phyloP scores from a whole-genome alignment of 192 early-diverging fungal genomes.

The Coemansia sp. region DNA sequence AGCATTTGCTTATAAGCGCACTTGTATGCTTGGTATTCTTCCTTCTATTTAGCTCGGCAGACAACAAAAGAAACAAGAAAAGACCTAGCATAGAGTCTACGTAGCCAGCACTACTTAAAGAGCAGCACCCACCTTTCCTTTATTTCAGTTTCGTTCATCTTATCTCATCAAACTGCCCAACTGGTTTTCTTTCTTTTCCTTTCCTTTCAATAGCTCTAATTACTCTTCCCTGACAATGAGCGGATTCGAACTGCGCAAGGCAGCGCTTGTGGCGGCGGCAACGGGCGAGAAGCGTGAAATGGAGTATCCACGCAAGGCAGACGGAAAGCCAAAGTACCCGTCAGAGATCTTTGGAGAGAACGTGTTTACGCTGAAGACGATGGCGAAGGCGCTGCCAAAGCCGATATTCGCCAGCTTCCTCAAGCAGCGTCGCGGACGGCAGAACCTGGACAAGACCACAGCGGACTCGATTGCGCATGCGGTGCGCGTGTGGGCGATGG shows the following conservation, averaged over 20 bases:
- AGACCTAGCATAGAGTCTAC: too few species aligned
- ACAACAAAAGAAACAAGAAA: too few species aligned
- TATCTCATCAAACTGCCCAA: not conserved
- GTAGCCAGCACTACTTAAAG: too few species aligned
- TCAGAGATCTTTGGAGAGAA: conserved; percentile 93
- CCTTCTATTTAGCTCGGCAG: too few species aligned
- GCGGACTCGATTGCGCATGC: conserved; percentile 99
- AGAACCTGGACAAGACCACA: conserved; percentile 86
- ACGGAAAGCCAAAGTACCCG: conserved; percentile 72
- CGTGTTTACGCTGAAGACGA: conserved; percentile 90
- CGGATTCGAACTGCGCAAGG: conserved; percentile 56
- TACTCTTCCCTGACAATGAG: conserved; percentile 20
- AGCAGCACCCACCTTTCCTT: not conserved
- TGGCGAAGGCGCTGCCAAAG: conserved; percentile 91
- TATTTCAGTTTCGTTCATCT: too few species aligned
- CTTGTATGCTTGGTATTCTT: too few species aligned
- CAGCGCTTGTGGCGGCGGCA: conserved; percentile 65
- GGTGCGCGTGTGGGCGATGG: conserved; percentile 96
- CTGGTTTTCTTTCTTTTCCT: not conserved
- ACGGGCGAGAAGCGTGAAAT: conserved; percentile 68
- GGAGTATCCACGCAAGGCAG: conserved; percentile 72
- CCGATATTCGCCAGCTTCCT: conserved; percentile 90
- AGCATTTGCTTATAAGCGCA: too few species aligned
- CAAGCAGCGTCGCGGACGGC: conserved; percentile 89
- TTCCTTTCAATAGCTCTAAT: conserved; percentile 1